Conservation (phyloP, 441 rosid genomes). For the Populus hybrid region DNA sequence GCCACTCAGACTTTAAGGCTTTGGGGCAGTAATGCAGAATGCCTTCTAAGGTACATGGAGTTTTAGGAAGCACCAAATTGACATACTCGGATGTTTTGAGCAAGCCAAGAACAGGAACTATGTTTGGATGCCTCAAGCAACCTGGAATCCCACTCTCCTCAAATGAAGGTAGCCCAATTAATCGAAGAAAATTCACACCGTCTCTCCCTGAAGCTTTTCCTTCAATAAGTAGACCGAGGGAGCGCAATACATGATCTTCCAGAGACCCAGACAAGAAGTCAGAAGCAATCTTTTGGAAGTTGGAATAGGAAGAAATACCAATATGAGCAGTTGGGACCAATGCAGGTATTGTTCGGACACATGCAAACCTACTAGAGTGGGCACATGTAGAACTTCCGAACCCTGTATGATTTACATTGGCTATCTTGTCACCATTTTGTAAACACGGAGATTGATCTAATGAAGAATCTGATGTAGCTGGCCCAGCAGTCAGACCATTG, state of each 20-base stretch:
- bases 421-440: conserved; percentile 16
- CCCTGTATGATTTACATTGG: conserved; percentile 22
- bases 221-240: conserved; percentile 58
- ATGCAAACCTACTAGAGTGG: conserved; percentile 46
- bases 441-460: conserved; percentile 23
- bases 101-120: conserved; percentile 69
- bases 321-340: conserved; percentile 64
- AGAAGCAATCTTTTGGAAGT: conserved; percentile 52
- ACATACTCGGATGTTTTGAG: conserved; percentile 45
- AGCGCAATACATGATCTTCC: conserved; percentile 62
- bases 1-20: conserved; percentile 74
- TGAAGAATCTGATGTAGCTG: conserved; percentile 16
- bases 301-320: conserved; percentile 40
- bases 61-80: conserved; percentile 63
- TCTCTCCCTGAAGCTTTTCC: conserved; percentile 73
- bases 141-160: conserved; percentile 47
- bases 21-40: conserved; percentile 72
- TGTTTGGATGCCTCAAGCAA: conserved; percentile 83
- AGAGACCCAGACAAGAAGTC: conserved; percentile 48
- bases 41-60: conserved; percentile 72
- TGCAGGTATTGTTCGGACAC: conserved; percentile 45
- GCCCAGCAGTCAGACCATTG: conserved; percentile 7
- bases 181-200: conserved; percentile 50
- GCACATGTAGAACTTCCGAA: conserved; percentile 35
- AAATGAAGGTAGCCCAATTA: conserved; percentile 63